phyloP scores from a whole-genome alignment of 1,284 basidiomycete species.

The Filobasidium uniguttulatum region DNA sequence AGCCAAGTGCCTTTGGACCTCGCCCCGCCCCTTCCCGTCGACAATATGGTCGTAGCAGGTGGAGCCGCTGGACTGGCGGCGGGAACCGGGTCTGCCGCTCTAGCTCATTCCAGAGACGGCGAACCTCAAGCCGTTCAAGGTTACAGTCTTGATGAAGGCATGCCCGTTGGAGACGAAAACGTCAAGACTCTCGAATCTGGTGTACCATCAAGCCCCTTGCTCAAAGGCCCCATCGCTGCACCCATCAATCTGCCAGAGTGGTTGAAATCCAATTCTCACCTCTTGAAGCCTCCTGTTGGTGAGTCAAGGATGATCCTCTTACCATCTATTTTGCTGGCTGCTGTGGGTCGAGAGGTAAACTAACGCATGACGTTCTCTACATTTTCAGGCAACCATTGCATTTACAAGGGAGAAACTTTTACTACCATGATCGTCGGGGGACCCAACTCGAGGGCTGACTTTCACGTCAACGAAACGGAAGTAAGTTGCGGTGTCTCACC shows the following conservation, averaged over 20 bases:
- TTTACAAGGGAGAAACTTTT: constrained; percentile 72
- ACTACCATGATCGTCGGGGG: constrained; percentile 86
- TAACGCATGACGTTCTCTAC: neutral
- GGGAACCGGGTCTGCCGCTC: neutral
- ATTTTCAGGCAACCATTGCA: constrained; percentile 55
- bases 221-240: constrained; percentile 6
- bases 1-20: too few relatives aligned
- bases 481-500: constrained; percentile 29
- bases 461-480: constrained; percentile 87
- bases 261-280: constrained; percentile 62
- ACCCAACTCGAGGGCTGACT: constrained; percentile 81
- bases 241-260: constrained; percentile 76
- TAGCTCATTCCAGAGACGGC: neutral
- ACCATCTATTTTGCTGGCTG: constrained; percentile 7
- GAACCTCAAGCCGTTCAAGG: neutral
- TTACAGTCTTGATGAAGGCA: neutral
- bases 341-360: neutral
- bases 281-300: constrained; percentile 72
- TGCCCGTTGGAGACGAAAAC: neutral
- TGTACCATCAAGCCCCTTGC: neutral
- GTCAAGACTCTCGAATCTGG: neutral
- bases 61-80: neutral
- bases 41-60: neutral
- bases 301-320: constrained; percentile 15
- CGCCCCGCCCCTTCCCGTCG: too few relatives aligned